phyloP scores from a whole-genome alignment of 1,284 basidiomycete genomes.

The Malassezia caprae region DNA sequence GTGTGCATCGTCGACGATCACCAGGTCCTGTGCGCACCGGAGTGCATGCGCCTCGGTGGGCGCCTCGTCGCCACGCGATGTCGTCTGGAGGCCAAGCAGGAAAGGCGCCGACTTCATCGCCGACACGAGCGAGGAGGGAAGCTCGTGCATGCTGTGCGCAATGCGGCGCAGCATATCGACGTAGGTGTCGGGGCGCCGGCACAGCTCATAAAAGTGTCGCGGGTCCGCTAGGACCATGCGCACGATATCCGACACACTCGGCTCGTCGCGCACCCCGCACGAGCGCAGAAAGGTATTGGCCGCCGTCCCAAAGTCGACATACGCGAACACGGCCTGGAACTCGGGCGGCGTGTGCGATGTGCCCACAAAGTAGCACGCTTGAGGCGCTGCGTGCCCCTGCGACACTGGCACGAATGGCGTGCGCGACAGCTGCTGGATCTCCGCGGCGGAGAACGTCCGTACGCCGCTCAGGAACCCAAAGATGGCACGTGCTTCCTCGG shows the following conservation, averaged over 20 bases:
- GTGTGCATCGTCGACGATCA: conserved; percentile 47
- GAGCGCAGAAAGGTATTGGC: conserved; percentile 72
- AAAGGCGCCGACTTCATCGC: conserved; percentile 65
- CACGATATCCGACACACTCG: conserved; percentile 65
- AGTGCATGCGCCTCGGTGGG: conserved; percentile 33
- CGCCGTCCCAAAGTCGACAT: conserved; percentile 67
- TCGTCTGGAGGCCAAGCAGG: conserved; percentile 59
- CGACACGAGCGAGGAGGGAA: conserved; percentile 56
- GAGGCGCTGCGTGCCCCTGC: conserved; percentile 24
- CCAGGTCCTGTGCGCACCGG: conserved; percentile 39
- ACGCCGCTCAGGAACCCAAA: conserved; percentile 66
- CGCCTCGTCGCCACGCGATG: conserved; percentile 42
- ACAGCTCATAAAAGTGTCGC: conserved; percentile 59
- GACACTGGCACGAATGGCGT: conserved; percentile 36
- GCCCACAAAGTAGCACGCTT: conserved; percentile 56
- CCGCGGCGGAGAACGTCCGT: conserved; percentile 25
- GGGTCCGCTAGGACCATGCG: conserved; percentile 51
- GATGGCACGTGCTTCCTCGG: conserved; percentile 57
- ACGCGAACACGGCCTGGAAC: conserved; percentile 58
- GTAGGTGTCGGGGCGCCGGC: conserved; percentile 59
- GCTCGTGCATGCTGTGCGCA: conserved; percentile 61
- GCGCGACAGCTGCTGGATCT: conserved; percentile 22
- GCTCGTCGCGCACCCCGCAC: conserved; percentile 78
- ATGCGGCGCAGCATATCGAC: conserved; percentile 70
- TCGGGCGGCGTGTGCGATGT: conserved; percentile 14